Evolutionary conservation across 306 rosid genomes (phyloP), one percentile per base, ranked within the genome.

Genomic region (Sechiopsis laciniata): DNA sequence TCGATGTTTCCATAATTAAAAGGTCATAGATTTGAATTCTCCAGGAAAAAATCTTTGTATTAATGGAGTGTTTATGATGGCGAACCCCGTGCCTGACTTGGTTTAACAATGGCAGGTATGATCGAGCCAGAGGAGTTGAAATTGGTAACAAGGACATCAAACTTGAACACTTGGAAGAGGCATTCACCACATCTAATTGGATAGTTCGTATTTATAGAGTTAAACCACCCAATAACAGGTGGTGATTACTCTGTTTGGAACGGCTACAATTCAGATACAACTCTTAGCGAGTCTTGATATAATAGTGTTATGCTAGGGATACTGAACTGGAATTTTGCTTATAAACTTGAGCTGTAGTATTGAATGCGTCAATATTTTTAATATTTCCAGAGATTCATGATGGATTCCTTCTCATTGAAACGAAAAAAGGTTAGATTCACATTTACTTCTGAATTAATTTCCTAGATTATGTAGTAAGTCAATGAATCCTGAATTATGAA

Each of bases 121-220:
- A 95, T 88, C 99, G 99, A 1, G 99, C 99, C 0, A 83, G 99
- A 76, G 97, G 99, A 67, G 99, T 91, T 74, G 99, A 95, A 86
- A 95, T 95, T 81, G 99, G 99, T 71, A 95, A 95, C 48, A 91
- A 95, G 80, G 96, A 95, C 84, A 83, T 95, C 82, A 89, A 91
- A 78, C 96, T 95, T 17, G 97, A 91, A 82, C 81, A 95, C 76
- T 82, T 91, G 91, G 99, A 95, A 86, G 99, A 95, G 95, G 97
- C 99, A 0, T 88, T 86, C 80, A 95, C 99, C 46, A 95, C 99
- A 26, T 88, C 93, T 40, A 95, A 95, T 78, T 95, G 99, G 99
- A 95, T 95, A 75, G 96, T 95, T 77, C 99, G 99, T 78, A 95
- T 95, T 80, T 95, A 95, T 79, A 95, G 90, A 88, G 99, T 95